Conservation (phyloP, 2,329 filamentous ascomycete genomes). For the Pseudogymnoascus sp. region DNA sequence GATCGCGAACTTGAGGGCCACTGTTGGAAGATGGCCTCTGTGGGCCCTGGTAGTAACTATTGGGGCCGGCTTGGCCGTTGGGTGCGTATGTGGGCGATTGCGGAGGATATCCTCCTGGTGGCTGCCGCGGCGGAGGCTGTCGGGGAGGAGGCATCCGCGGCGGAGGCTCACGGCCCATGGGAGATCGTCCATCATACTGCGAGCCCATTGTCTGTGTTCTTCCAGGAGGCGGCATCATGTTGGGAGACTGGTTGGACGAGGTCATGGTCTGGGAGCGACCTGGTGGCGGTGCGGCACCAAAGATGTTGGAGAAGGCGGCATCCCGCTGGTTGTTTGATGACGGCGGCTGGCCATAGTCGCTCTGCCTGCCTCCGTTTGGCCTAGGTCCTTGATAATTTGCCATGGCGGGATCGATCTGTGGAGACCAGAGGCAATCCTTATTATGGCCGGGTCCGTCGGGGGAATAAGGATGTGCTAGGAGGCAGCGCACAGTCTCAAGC, state of each 20-base stretch:
- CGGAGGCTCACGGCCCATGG: constrained; percentile 17
- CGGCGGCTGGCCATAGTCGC: constrained; percentile 34
- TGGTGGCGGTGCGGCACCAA: constrained; percentile 76
- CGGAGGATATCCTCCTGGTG: constrained; percentile 30
- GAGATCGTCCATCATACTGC: constrained; percentile 27
- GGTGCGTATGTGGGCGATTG: constrained; percentile 18
- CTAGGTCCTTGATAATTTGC: constrained; percentile 58
- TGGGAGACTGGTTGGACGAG: constrained; percentile 57
- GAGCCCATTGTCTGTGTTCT: constrained; percentile 70
- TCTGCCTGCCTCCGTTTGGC: constrained; percentile 40
- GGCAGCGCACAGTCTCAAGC: constrained; percentile 7
- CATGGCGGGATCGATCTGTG: constrained; percentile 28
- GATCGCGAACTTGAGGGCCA: constrained; percentile 29
- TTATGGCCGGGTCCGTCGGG: constrained; percentile 3
- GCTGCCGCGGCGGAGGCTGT: constrained; percentile 48
- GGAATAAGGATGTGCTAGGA: neutral
- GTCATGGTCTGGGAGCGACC: constrained; percentile 96
- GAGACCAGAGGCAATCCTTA: constrained; percentile 7
- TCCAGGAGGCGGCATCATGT: constrained; percentile 50
- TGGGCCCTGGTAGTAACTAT: constrained; percentile 42
- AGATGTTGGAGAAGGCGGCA: constrained; percentile 93
- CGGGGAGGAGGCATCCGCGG: constrained; percentile 54
- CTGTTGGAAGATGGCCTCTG: constrained; percentile 29
- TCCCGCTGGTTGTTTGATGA: constrained; percentile 66
- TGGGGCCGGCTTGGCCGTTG: constrained; percentile 34